Evolutionary conservation across 2,329 filamentous ascomycete species (phyloP).

Genomic region (Claviceps digitariae): DNA sequence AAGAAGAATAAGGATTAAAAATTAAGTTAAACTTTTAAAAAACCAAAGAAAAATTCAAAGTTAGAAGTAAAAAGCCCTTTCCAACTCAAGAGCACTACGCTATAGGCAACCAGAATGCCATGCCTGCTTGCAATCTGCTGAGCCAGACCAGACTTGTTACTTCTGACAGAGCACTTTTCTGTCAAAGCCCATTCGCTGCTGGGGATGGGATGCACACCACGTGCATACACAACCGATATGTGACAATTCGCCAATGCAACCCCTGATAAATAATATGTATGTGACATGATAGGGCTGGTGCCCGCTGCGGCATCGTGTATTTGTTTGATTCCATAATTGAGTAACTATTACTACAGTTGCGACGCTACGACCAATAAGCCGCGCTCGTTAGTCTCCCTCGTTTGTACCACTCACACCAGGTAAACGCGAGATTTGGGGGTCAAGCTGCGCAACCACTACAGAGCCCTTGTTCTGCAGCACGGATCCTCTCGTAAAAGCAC

Average conservation of each 20-base stretch:
- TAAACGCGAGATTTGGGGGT: slow-evolving; percentile 1
- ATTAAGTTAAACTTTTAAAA: too few relatives aligned
- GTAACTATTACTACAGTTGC: neutral
- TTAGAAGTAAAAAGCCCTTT: too few relatives aligned
- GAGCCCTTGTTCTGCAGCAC: neutral
- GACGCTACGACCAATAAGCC: neutral
- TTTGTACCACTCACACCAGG: neutral
- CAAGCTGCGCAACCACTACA: neutral
- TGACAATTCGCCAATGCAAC: neutral
- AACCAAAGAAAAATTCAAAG: neutral
- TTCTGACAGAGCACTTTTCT: neutral
- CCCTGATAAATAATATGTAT: neutral
- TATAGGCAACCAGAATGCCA: neutral
- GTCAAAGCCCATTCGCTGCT: neutral
- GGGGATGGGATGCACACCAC: neutral
- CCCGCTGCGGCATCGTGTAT: neutral
- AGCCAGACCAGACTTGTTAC: neutral
- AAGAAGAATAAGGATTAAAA: neutral
- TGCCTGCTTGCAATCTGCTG: neutral
- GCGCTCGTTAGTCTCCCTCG: neutral
- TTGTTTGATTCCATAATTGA: neutral
- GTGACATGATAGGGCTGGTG: neutral
- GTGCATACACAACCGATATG: neutral
- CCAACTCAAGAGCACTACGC: neutral
- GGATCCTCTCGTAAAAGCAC: neutral